phyloP scores from a whole-genome alignment of 192 early-diverging fungal genomes.

The Linnemannia schmuckeri region DNA sequence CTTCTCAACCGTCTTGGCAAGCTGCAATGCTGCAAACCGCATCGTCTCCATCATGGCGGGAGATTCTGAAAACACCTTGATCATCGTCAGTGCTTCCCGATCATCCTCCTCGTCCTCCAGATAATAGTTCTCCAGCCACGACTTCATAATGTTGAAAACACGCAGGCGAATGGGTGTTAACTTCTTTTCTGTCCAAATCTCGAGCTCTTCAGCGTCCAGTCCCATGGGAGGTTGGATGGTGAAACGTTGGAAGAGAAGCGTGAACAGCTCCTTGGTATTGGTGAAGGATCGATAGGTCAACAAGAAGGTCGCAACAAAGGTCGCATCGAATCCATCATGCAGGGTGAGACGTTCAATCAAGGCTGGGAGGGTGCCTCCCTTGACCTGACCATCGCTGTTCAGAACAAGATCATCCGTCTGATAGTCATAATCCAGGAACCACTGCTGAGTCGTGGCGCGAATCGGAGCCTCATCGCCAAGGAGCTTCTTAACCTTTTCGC shows the following conservation, averaged over 20 bases:
- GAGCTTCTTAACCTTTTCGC: constrained; percentile 66
- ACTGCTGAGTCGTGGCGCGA: constrained; percentile 48
- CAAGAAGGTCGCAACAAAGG: constrained; percentile 88
- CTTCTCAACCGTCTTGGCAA: constrained; percentile 76
- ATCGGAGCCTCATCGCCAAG: constrained; percentile 67
- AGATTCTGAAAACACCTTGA: constrained; percentile 77
- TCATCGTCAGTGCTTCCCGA: constrained; percentile 68
- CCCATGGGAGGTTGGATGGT: constrained; percentile 76
- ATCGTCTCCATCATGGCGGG: constrained; percentile 74
- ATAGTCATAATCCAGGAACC: constrained; percentile 73
- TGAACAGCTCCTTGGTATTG: constrained; percentile 82
- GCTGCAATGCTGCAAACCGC: constrained; percentile 71
- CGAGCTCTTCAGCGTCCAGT: constrained; percentile 74
- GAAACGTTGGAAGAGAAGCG: constrained; percentile 83
- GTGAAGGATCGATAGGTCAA: constrained; percentile 94
- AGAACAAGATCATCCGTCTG: constrained; percentile 68
- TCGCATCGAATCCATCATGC: constrained; percentile 80
- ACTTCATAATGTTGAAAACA: constrained; percentile 93
- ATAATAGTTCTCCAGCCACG: constrained; percentile 91
- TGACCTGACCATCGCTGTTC: constrained; percentile 78
- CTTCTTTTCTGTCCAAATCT: constrained; percentile 89
- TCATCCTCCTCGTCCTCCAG: constrained; percentile 77
- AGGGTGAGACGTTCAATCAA: constrained; percentile 80
- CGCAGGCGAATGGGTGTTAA: constrained; percentile 88
- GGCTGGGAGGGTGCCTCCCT: constrained; percentile 76